Evolutionary conservation across 2,329 filamentous ascomycete genomes (phyloP), one percentile per base, ranked within the genome.

Genomic region (Orbilia ellipsospora): DNA sequence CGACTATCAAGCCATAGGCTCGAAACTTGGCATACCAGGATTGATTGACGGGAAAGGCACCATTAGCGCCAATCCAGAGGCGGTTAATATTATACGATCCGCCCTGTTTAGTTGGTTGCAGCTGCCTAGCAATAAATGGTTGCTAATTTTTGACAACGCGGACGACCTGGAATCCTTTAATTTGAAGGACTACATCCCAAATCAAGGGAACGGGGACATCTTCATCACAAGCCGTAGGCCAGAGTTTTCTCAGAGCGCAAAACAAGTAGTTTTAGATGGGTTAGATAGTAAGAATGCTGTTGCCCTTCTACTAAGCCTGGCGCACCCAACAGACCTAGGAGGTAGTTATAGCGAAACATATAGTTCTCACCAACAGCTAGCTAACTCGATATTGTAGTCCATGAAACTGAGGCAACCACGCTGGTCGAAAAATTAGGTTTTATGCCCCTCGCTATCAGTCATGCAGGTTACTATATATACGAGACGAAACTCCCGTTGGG

Each of bases 401-500:
- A 54, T 52, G 51, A 26, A 57, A 61, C 23, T 48, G 64, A 66
- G 4, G 60, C 13, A 23, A 63, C 2, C 20, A 50, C 13, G 15
- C 7, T 75, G 16, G 64, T 63, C 26, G 18, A 78, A 44, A 42
- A 56, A 44, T 62, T 78, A 44, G 78, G 54, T 15, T 66, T 61
- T 28, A 50, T 73, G 52, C 68, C 67, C 7, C 65, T 69, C 26
- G 63, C 62, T 15, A 72, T 77, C 28, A 26, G 54, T 36, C 74
- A 70, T 31, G 65, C 62, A 31, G 67, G 64, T 5, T 54, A n/a
- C 23, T 78, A 65, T 52, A 50, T 78, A 64, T 51, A 16, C 2
- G 57, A 64, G 60, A 31, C 50, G n/a, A 73, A 78, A 44, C 52
- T 76, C 6, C 52, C 78, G 7, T 45, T 79, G 2, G 16, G 42